Percentiles rank a stretch among this genome's conserved stretches.
Evolutionary conservation across 148 eudicot genomes (phyloP).

Genomic region (Rhododendron molle): DNA sequence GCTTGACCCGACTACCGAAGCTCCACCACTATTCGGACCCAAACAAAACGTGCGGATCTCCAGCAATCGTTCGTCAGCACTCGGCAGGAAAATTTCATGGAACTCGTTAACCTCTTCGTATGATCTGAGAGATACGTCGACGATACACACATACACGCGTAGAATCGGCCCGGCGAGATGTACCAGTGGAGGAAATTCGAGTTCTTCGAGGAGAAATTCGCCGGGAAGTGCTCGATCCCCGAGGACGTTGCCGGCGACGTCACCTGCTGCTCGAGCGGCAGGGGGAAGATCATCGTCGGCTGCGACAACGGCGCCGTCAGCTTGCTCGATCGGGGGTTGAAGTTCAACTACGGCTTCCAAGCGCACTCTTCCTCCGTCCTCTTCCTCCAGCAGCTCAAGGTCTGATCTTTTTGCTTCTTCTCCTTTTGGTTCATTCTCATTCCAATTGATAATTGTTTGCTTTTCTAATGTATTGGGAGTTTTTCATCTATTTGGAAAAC

Average conservation of each 20-base stretch:
- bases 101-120: not conserved
- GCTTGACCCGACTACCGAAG: not conserved
- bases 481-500: not conserved
- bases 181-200: constrained; percentile 97
- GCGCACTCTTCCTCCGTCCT: constrained; percentile 86
- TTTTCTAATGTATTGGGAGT: not conserved
- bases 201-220: constrained; percentile 86
- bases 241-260: constrained; percentile 61
- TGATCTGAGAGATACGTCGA: not conserved
- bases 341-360: constrained; percentile 70
- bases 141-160: not conserved
- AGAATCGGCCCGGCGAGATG: constrained; percentile 29
- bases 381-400: constrained; percentile 93
- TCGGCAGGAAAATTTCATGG: not conserved
- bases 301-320: constrained; percentile 65
- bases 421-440: not conserved
- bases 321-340: constrained; percentile 82
- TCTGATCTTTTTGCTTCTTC: constrained; percentile 16
- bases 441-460: not conserved
- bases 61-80: not conserved
- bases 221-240: constrained; percentile 54
- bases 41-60: not conserved
- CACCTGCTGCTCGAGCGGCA: constrained; percentile 70
- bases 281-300: constrained; percentile 75
- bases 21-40: not conserved